Conservation (phyloP, 306 rosid species). For the Aeschynomene evenia region DNA sequence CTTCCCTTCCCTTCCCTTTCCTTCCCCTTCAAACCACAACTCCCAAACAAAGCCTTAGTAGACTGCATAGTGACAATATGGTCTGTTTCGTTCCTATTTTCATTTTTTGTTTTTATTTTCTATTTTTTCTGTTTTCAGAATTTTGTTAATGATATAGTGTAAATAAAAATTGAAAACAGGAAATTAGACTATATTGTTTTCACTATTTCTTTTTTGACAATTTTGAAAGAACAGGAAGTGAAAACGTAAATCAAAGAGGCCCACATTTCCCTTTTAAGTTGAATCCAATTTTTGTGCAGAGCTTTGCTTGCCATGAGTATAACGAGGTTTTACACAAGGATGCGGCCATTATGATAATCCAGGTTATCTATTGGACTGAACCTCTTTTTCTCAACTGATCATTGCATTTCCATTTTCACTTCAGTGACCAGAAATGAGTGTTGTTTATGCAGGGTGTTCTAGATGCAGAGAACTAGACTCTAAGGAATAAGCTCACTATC, state of each 20-base stretch:
- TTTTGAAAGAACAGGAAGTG: too few species aligned
- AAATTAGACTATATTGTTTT: too few species aligned
- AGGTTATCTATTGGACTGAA: constrained; percentile 49
- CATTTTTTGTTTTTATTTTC: too few species aligned
- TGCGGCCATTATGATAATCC: constrained; percentile 75
- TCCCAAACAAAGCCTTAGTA: too few species aligned
- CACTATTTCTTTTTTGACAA: too few species aligned
- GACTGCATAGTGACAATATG: neutral
- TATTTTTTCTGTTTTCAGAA: too few species aligned
- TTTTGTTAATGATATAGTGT: too few species aligned
- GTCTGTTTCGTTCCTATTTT: too few species aligned
- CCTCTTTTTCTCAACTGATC: constrained; percentile 23
- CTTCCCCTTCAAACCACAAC: too few species aligned
- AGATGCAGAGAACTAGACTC: constrained; percentile 50
- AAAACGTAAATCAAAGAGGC: too few species aligned
- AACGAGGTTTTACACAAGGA: constrained; percentile 86
- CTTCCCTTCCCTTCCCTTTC: too few species aligned
- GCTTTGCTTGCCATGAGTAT: constrained; percentile 74
- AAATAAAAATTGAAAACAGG: too few species aligned
- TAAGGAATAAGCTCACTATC: neutral
- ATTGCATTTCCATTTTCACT: constrained; percentile 12
- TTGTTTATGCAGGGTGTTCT: constrained; percentile 68
- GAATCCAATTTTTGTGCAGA: constrained; percentile 38
- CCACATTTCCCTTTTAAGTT: neutral
- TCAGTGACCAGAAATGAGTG: constrained; percentile 30